phyloP scores from a whole-genome alignment of 1,284 basidiomycete species.

The Gastroboletus turbinatus region DNA sequence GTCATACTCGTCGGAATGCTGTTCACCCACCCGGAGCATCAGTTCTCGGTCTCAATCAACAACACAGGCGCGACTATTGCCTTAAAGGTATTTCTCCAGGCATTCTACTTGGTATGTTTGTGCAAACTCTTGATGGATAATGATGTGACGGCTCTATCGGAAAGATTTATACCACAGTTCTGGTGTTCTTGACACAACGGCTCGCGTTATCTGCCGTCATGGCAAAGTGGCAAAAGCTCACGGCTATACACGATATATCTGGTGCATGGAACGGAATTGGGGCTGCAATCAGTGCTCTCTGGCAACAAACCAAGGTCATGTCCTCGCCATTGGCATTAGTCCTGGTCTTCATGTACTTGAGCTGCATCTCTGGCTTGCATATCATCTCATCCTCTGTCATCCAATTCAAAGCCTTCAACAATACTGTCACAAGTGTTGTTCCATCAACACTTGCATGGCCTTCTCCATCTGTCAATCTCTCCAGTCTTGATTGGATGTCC shows the following conservation, averaged over 20 bases:
- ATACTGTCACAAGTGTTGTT: not conserved
- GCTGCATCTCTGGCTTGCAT: constrained; percentile 15
- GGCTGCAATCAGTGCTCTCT: constrained; percentile 11
- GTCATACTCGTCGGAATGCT: too few relatives aligned
- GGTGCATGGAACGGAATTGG: constrained; percentile 24
- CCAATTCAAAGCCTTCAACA: constrained; percentile 16
- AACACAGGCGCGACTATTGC: too few relatives aligned
- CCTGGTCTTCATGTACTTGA: constrained; percentile 5
- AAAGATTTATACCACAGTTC: constrained; percentile 15
- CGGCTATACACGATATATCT: constrained; percentile 15
- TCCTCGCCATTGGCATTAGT: constrained; percentile 1
- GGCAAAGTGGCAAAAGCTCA: constrained; percentile 11
- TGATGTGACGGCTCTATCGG: too few relatives aligned
- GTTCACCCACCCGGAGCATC: too few relatives aligned
- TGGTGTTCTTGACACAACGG: constrained; percentile 11
- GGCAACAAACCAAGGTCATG: constrained; percentile 14
- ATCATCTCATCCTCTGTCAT: constrained; percentile 24
- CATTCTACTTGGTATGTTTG: not conserved
- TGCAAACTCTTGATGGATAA: too few relatives aligned
- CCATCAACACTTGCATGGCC: constrained; percentile 12
- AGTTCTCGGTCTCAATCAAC: too few relatives aligned
- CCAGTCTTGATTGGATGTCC: not conserved
- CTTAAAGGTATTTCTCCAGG: not conserved
- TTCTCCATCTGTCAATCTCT: not conserved
- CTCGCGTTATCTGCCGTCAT: constrained; percentile 4